Conservation (phyloP, 2,329 filamentous ascomycete species). For the Calycina herbarum region DNA sequence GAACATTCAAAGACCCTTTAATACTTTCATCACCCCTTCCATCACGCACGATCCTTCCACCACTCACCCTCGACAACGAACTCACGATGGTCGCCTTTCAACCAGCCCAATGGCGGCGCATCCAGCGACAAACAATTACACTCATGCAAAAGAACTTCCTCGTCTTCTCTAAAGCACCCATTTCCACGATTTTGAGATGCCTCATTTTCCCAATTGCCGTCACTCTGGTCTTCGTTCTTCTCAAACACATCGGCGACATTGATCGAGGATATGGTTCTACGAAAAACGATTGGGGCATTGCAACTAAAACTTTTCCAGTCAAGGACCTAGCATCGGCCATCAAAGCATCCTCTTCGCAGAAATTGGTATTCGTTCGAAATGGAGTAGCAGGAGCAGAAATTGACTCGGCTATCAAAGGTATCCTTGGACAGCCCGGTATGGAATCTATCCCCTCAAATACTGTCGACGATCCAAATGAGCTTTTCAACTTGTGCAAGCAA, state of each 20-base stretch:
- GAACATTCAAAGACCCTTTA: not conserved
- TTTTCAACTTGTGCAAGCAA: constrained; percentile 31
- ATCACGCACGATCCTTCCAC: not conserved
- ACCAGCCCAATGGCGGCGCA: constrained; percentile 25
- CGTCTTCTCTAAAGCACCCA: constrained; percentile 29
- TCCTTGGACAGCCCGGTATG: constrained; percentile 24
- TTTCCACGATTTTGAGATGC: constrained; percentile 26
- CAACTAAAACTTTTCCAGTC: constrained; percentile 23
- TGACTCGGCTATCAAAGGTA: constrained; percentile 26
- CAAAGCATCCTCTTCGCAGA: constrained; percentile 13
- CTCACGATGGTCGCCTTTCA: constrained; percentile 21
- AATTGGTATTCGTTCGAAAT: constrained; percentile 32
- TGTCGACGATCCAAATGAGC: constrained; percentile 23
- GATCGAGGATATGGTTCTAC: not conserved
- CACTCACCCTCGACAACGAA: not conserved
- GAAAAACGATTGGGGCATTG: constrained; percentile 22
- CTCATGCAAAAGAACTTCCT: constrained; percentile 33
- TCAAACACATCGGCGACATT: constrained; percentile 20
- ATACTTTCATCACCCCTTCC: not conserved
- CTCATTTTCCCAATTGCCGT: constrained; percentile 30
- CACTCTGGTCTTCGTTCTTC: constrained; percentile 27
- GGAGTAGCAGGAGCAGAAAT: constrained; percentile 22
- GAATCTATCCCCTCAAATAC: constrained; percentile 14
- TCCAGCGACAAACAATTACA: constrained; percentile 30
- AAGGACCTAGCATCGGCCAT: constrained; percentile 26